Conservation (phyloP, 2,329 filamentous ascomycete genomes). For the Fusarium circinatum region DNA sequence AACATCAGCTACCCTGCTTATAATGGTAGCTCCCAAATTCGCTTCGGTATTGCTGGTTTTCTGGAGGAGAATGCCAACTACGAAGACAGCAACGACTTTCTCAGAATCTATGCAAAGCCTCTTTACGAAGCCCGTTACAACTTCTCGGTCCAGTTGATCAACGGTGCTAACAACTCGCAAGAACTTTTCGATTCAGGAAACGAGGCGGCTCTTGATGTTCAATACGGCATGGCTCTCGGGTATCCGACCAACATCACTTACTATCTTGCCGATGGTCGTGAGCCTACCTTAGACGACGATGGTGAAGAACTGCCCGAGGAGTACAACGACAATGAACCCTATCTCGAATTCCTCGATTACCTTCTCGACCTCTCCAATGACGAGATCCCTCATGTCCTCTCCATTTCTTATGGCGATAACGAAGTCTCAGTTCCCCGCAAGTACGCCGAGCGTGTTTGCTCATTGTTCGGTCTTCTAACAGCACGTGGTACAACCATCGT, state of each 20-base stretch:
- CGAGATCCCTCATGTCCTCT: conserved; percentile 65
- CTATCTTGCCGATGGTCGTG: conserved; percentile 58
- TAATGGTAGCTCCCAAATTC: conserved; percentile 48
- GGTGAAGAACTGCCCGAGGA: conserved; percentile 49
- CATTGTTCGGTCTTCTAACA: conserved; percentile 63
- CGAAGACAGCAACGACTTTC: conserved; percentile 54
- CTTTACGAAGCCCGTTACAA: conserved; percentile 52
- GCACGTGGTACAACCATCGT: conserved; percentile 63
- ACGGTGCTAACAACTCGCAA: conserved; percentile 58
- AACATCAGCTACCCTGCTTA: conserved; percentile 53
- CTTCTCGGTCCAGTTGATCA: conserved; percentile 54
- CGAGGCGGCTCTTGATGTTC: conserved; percentile 60
- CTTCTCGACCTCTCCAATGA: conserved; percentile 57
- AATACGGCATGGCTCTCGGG: conserved; percentile 59
- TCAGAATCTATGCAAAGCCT: conserved; percentile 49
- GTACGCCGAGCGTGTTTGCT: conserved; percentile 64
- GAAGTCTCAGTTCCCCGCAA: conserved; percentile 63
- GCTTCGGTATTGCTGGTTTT: conserved; percentile 61
- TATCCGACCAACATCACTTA: conserved; percentile 58
- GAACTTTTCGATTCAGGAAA: conserved; percentile 49
- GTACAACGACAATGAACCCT: conserved; percentile 64
- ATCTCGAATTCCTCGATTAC: conserved; percentile 63
- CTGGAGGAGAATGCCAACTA: conserved; percentile 60
- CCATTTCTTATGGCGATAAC: conserved; percentile 68
- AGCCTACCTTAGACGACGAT: conserved; percentile 52